Evolutionary conservation across 2,329 filamentous ascomycete species (phyloP).

Genomic region (Pseudogymnoascus sp.): DNA sequence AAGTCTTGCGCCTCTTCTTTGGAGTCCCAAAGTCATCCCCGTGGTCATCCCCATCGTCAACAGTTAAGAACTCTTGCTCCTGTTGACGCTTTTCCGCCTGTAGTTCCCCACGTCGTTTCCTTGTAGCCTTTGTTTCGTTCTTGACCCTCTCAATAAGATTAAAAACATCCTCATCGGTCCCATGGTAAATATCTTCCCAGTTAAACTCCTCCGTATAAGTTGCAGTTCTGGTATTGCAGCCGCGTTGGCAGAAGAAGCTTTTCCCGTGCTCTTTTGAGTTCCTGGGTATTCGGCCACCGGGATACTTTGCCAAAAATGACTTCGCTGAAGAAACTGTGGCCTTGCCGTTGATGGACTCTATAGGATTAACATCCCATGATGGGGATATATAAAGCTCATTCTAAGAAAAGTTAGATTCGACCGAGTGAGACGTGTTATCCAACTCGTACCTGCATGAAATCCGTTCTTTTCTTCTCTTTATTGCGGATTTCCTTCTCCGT

Average conservation of each 20-base stretch:
- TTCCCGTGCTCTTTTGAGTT: slow-evolving; percentile 70
- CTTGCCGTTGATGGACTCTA: slow-evolving; percentile 85
- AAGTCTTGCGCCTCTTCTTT: slow-evolving; percentile 46
- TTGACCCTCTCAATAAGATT: slow-evolving; percentile 40
- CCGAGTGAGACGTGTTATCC: neutral
- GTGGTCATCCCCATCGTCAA: slow-evolving; percentile 25
- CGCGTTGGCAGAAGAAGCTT: slow-evolving; percentile 80
- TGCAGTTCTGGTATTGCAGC: slow-evolving; percentile 79
- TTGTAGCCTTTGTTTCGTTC: slow-evolving; percentile 63
- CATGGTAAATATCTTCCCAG: slow-evolving; percentile 76
- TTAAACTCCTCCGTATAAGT: slow-evolving; percentile 87
- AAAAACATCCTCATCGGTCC: slow-evolving; percentile 20
- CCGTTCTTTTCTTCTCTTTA: slow-evolving; percentile 70
- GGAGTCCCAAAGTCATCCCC: slow-evolving; percentile 41
- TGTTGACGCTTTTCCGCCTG: slow-evolving; percentile 18
- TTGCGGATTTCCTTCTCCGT: slow-evolving; percentile 83
- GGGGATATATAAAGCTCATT: slow-evolving; percentile 91
- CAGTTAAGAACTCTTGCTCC: slow-evolving; percentile 30
- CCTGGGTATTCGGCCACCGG: slow-evolving; percentile 65
- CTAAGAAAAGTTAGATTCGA: slow-evolving; percentile 32
- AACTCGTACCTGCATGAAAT: slow-evolving; percentile 57
- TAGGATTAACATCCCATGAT: slow-evolving; percentile 77
- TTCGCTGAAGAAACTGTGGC: slow-evolving; percentile 69
- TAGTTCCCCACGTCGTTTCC: slow-evolving; percentile 29
- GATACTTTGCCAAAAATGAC: slow-evolving; percentile 60